Evolutionary conservation across 73 alveolate species (phyloP).

Genomic region (Paramecium sonneborni): DNA sequence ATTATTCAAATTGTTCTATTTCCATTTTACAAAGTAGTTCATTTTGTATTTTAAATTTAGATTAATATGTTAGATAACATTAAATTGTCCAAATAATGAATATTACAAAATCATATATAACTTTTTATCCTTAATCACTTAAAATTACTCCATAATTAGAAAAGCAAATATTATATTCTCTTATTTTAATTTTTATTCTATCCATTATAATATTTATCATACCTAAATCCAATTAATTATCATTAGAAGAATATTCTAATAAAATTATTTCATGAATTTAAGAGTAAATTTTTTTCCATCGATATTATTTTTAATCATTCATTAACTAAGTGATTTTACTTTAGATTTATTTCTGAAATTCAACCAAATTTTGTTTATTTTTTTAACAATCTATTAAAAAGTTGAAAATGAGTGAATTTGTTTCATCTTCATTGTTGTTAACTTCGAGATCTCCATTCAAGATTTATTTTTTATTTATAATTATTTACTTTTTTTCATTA

Average conservation of each 20-base stretch:
- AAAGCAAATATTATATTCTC: neutral
- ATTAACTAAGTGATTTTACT: no score
- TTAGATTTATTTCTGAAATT: no score
- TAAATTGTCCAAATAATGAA: neutral
- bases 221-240: neutral
- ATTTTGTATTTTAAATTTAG: neutral
- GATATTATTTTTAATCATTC: no score
- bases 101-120: neutral
- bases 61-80: neutral
- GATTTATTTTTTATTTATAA: neutral
- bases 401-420: no score
- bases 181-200: neutral
- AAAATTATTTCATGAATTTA: neutral
- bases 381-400: no score
- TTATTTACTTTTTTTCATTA: neutral
- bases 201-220: neutral
- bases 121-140: neutral
- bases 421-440: neutral
- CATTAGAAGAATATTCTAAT: neutral
- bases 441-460: neutral
- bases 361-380: no score
- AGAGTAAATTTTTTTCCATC: neutral
- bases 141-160: neutral
- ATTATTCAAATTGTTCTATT: neutral
- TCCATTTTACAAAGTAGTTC: neutral